Base-by-base conservation (phyloP, 2,329 filamentous ascomycete species). In the Aspergillus sp. region DNA sequence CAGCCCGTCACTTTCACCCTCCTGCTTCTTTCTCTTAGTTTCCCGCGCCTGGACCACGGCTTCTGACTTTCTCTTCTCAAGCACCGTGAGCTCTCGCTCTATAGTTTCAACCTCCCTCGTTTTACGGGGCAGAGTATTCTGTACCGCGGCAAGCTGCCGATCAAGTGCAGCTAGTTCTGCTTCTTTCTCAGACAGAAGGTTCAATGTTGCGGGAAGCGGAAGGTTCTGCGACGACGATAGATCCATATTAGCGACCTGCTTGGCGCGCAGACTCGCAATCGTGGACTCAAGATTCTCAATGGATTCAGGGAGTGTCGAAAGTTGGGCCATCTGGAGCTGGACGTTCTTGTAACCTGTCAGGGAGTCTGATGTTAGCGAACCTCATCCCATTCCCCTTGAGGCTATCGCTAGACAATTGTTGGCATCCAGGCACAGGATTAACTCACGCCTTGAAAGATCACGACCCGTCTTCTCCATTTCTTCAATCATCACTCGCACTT, bases 401-500 rank as follows among this genome's bases (percentile, higher is more conserved):
- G 39, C 29, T 47, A n/a, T 29, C 29, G 18, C 14, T 22, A 10
- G 22, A 5, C 2, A 16, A 36, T 9, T 7, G 36, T 6, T 16
- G 16, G 12, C 12, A 42, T n/a, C 1, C 16, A 18, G 2, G 6
- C 6, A 12, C 5, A 3, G 47, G 45, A 24, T 7, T 3, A 75
- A 36, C 79, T 72, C 68, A 83, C 79, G 75, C 56, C 62, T 84
- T 74, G 89, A 88, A 45, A 92, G 71, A 67, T 89, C 84, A 52
- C 86, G 80, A 47, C 89, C 85, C 39, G 89, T 78, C 59, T 85
- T 84, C 52, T 96, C 91, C 66, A 97, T 83, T 61, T 90, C 87
- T 22, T 81, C 77, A 16, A 96, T 87, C 80, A 94, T 85, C 46
- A 85, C 82, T 11, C 86, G 85, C 2, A 96, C 91, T 61, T 93